These are phyloP conservation scores for Paulownia fortunei DNA, from an alignment of 257 asterid genomes.

Conservation along the genomic window DNA sequence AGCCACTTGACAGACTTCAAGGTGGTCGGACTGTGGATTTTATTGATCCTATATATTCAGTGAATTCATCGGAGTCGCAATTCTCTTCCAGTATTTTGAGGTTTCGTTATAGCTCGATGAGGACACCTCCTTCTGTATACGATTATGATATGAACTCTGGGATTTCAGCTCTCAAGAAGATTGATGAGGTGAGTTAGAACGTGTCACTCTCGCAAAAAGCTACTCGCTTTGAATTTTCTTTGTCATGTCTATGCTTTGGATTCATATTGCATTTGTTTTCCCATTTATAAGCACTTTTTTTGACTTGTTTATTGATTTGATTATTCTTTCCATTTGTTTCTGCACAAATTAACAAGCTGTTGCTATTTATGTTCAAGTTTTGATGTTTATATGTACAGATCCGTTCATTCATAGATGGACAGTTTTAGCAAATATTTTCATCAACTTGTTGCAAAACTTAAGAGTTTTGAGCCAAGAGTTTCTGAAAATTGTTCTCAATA, in stretches of 20 bases:
- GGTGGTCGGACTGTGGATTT: constrained; percentile 75
- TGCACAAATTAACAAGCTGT: background rate
- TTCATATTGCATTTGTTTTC: constrained; percentile 21
- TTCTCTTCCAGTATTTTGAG: constrained; percentile 80
- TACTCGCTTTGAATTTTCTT: constrained; percentile 13
- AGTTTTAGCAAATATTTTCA: background rate
- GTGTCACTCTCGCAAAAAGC: constrained; percentile 6
- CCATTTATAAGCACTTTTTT: constrained; percentile 20
- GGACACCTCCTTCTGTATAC: constrained; percentile 85
- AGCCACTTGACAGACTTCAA: constrained; percentile 70
- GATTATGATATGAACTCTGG: constrained; percentile 91
- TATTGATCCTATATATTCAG: constrained; percentile 77
- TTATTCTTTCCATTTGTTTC: constrained; percentile 19
- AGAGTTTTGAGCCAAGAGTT: background rate
- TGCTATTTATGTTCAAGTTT: background rate
- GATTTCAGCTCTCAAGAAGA: constrained; percentile 86
- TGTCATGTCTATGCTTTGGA: constrained; percentile 14
- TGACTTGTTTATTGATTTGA: background rate
- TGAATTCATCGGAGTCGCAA: constrained; percentile 64
- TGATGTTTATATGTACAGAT: background rate
- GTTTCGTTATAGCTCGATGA: constrained; percentile 79
- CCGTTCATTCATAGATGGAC: background rate
- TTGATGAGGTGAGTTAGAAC: constrained; percentile 63
- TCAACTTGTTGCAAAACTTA: background rate
- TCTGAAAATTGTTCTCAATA: background rate